Base-by-base conservation (phyloP, 495 filamentous ascomycete genomes). In the Diplogelasinospora grovesii region DNA sequence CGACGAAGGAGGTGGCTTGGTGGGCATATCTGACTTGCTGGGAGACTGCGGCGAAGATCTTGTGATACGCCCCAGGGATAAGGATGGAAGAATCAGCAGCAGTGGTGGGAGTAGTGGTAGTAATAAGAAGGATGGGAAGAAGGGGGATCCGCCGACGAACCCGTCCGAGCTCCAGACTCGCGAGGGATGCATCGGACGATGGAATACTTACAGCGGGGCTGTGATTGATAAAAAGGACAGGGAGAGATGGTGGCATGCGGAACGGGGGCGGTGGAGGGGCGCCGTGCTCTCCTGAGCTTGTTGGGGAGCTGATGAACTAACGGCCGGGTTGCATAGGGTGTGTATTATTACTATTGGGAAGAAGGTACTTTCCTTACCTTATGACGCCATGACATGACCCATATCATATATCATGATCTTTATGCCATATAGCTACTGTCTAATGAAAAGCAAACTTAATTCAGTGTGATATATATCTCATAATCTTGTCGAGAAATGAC, bases 141-240 rank as follows among this genome's bases (percentile, higher is more conserved):
- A 28, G 45, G 60, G 49, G 15, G 46, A 48, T 21, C 33, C 11
- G 59, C 55, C 16, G 58, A 60, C 28, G 47, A 20, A 22, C n/a
- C n/a, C n/a, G n/a, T n/a, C n/a, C n/a, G 41, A 40, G 22, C 29
- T 18, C 3, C 31, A 31, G 28, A 55, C 53, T 8, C 56, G 61
- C 23, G 66, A 73, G 34, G 69, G 67, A 8, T 82, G 78, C 40
- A 62, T 39, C 5, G 78, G 78, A 3, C 52, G 57, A 31, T 82
- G 78, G 78, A 80, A 81, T 49, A 60, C 57, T 24, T 56, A 49
- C 19, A 47, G 43, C 15, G 57, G 56, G 3, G 40, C 39, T 13
- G 61, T 57, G 31, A 36, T 53, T 13, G 67, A 69, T 32, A 70
- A 66, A 57, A 71, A 70, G 55, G 66, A 70, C 31, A 53, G 50